A percentile compares a stretch with the other conserved stretches of the same genome.
These are phyloP conservation scores for Sherardia arvensis DNA, from an alignment of 257 asterid genomes.

Conservation along the genomic window DNA sequence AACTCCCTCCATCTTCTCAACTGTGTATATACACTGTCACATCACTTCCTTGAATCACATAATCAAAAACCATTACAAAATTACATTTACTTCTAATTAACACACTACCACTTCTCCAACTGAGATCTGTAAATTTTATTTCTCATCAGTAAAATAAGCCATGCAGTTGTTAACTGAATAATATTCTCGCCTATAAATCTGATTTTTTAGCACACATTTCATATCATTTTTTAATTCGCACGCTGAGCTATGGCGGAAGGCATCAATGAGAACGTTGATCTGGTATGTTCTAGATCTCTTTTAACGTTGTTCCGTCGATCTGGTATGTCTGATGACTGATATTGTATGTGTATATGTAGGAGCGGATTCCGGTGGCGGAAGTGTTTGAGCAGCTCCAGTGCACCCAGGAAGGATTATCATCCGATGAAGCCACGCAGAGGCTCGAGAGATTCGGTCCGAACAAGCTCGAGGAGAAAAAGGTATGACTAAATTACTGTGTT, in stretches of 20 bases:
- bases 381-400: slow-evolving; percentile 63
- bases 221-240: no score
- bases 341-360: no score
- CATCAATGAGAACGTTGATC: slow-evolving; percentile 61
- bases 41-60: background rate
- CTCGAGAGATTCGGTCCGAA: slow-evolving; percentile 64
- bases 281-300: slow-evolving; percentile 40
- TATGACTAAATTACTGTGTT: background rate
- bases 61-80: background rate
- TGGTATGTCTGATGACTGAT: no score
- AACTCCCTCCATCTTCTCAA: background rate
- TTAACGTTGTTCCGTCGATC: no score
- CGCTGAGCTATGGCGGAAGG: slow-evolving; percentile 8
- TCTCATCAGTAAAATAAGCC: background rate
- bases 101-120: background rate
- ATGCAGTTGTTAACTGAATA: background rate
- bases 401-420: slow-evolving; percentile 54
- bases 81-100: no score
- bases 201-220: background rate
- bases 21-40: background rate
- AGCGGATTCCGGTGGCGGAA: slow-evolving; percentile 64
- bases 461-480: slow-evolving; percentile 86
- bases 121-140: background rate
- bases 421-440: slow-evolving; percentile 52
- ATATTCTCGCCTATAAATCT: background rate